These are phyloP conservation scores for Pythium angustatum DNA, from an alignment of 352 stramenopile genomes.

Conservation along the genomic window DNA sequence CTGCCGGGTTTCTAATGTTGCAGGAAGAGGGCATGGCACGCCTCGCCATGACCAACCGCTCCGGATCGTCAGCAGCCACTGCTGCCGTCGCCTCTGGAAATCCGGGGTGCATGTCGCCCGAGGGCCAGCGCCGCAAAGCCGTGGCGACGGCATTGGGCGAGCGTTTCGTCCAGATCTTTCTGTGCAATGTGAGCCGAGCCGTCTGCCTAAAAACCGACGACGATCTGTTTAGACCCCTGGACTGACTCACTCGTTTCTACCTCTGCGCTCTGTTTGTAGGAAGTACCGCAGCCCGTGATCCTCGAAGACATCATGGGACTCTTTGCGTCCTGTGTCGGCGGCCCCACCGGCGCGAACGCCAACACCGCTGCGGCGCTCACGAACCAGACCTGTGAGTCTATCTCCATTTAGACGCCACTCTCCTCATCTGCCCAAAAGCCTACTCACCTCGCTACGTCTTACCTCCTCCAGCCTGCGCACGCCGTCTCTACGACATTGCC, in stretches of 20 bases:
- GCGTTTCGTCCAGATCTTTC: slow-evolving; percentile 41
- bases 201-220: too few relatives aligned
- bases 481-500: slow-evolving; percentile 42
- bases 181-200: slow-evolving; percentile 37
- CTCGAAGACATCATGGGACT: slow-evolving; percentile 44
- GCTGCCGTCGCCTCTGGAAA: not conserved
- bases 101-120: slow-evolving; percentile 17
- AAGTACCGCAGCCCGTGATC: slow-evolving; percentile 35
- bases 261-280: too few relatives aligned
- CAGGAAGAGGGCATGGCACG: slow-evolving; percentile 33
- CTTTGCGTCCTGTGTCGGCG: slow-evolving; percentile 30
- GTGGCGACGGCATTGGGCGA: slow-evolving; percentile 38
- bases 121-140: slow-evolving; percentile 33
- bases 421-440: not conserved
- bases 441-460: not conserved
- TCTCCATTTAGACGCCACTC: not conserved
- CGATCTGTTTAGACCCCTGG: too few relatives aligned
- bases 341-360: too few relatives aligned
- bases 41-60: slow-evolving; percentile 9
- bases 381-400: slow-evolving; percentile 39
- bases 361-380: slow-evolving; percentile 17
- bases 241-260: too few relatives aligned
- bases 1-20: not conserved
- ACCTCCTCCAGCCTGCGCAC: slow-evolving; percentile 30
- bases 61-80: not conserved